These are phyloP conservation scores for Dactylorhiza incarnata DNA, from an alignment of 106 monocot genomes.

Conservation along the genomic window DNA sequence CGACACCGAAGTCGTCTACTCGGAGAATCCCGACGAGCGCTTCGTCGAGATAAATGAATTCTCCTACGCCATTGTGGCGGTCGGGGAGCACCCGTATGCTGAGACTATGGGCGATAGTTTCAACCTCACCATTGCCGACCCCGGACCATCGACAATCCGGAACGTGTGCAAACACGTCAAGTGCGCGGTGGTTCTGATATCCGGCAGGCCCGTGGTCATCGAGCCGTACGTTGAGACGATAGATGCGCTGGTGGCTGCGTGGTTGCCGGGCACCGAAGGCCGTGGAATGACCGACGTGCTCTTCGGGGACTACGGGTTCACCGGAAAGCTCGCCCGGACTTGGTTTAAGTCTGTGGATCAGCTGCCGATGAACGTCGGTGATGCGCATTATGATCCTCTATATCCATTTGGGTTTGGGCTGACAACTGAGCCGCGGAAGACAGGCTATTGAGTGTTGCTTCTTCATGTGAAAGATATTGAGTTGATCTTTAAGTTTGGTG, in stretches of 20 bases:
- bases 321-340: slow-evolving; percentile 47
- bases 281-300: slow-evolving; percentile 55
- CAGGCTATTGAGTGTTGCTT: neutral
- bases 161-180: slow-evolving; percentile 38
- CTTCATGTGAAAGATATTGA: neutral
- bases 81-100: slow-evolving; percentile 34
- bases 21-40: slow-evolving; percentile 18
- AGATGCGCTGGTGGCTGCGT: slow-evolving; percentile 67
- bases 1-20: slow-evolving; percentile 24
- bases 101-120: slow-evolving; percentile 5
- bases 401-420: slow-evolving; percentile 64
- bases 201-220: slow-evolving; percentile 64
- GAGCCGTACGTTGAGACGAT: slow-evolving; percentile 38
- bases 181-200: slow-evolving; percentile 57
- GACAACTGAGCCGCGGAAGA: slow-evolving; percentile 25
- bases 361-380: slow-evolving; percentile 64
- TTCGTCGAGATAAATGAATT: slow-evolving; percentile 18
- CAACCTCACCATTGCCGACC: slow-evolving; percentile 22
- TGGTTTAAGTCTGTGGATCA: slow-evolving; percentile 61
- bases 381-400: slow-evolving; percentile 47
- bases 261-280: slow-evolving; percentile 71
- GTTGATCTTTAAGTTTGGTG: neutral
- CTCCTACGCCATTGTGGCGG: slow-evolving; percentile 20
- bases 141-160: slow-evolving; percentile 38
- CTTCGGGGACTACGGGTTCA: slow-evolving; percentile 48